Percentiles rank a stretch among this genome's conserved stretches.
phyloP scores from a whole-genome alignment of 2,329 filamentous ascomycete species.

The Scortechinia acanthostroma region DNA sequence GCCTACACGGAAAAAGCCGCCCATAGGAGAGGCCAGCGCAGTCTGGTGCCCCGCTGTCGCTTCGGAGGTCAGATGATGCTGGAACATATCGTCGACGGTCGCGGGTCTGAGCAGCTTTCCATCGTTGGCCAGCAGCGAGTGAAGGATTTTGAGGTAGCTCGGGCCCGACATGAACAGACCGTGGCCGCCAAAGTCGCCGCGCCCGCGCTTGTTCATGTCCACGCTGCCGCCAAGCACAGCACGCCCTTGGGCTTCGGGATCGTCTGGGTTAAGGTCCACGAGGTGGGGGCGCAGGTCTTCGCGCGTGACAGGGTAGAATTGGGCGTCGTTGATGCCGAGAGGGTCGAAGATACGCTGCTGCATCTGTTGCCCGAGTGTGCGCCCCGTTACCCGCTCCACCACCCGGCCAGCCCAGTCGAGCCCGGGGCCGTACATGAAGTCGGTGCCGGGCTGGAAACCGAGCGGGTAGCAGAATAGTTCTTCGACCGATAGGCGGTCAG shows the following conservation, averaged over 20 bases:
- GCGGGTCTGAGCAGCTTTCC: constrained; percentile 31
- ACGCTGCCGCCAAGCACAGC: constrained; percentile 22
- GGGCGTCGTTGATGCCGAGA: constrained; percentile 26
- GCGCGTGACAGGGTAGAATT: constrained; percentile 27
- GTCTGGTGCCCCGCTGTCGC: constrained; percentile 14
- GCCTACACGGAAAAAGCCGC: constrained; percentile 24
- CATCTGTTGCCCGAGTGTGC: constrained; percentile 31
- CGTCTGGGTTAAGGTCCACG: constrained; percentile 26
- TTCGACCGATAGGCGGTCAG: constrained; percentile 21
- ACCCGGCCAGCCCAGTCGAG: constrained; percentile 44
- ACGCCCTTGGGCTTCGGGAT: constrained; percentile 21
- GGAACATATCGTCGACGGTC: constrained; percentile 34
- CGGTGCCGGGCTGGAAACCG: constrained; percentile 36
- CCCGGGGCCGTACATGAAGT: constrained; percentile 39
- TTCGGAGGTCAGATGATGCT: constrained; percentile 29
- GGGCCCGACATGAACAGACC: constrained; percentile 24
- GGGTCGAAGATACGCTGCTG: constrained; percentile 32
- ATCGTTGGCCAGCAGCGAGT: constrained; percentile 37
- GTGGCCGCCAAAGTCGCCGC: constrained; percentile 33
- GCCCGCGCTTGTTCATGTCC: constrained; percentile 18
- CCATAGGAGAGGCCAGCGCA: constrained; percentile 17
- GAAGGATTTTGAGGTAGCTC: constrained; percentile 34
- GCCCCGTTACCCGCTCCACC: constrained; percentile 35
- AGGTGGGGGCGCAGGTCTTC: constrained; percentile 22
- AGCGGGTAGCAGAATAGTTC: constrained; percentile 34